phyloP scores from a whole-genome alignment of 176 grass and related monocot species.

The Pontederia crassipes region DNA sequence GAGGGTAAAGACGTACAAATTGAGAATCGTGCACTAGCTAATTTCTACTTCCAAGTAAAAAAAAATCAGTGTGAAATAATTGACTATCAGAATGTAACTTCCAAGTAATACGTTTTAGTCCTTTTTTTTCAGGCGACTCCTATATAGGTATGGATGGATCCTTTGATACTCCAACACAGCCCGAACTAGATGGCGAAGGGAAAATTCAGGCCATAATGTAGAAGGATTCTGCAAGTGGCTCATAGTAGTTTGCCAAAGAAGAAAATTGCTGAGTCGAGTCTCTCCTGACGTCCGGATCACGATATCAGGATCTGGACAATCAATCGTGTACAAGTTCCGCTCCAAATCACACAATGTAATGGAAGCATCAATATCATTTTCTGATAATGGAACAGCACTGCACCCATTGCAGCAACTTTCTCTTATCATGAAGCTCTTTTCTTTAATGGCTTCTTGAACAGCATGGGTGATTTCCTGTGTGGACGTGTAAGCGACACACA shows the following conservation, averaged over 20 bases:
- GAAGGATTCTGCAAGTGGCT: slow-evolving; percentile 61
- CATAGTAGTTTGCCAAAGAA: slow-evolving; percentile 61
- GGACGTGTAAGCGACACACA: slow-evolving; percentile 73
- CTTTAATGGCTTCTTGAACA: slow-evolving; percentile 30
- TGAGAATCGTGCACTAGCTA: no score
- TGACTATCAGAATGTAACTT: background rate
- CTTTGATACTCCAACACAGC: slow-evolving; percentile 54
- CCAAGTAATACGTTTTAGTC: slow-evolving; percentile 11
- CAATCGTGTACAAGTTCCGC: slow-evolving; percentile 35
- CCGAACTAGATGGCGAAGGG: slow-evolving; percentile 43
- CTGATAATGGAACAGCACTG: background rate
- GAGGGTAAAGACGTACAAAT: no score
- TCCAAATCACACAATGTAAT: slow-evolving; percentile 53
- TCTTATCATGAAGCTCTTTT: slow-evolving; percentile 12
- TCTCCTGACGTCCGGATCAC: slow-evolving; percentile 72
- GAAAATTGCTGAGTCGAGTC: slow-evolving; percentile 70
- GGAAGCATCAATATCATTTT: background rate
- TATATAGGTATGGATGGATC: slow-evolving; percentile 38
- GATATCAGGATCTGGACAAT: slow-evolving; percentile 60
- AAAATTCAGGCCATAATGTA: slow-evolving; percentile 61
- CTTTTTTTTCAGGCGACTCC: slow-evolving; percentile 26
- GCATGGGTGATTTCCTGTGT: slow-evolving; percentile 61
- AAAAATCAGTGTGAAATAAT: background rate
- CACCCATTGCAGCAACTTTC: background rate
- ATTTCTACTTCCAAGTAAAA: background rate